These are phyloP conservation scores for Phlyctochytrium bullatum DNA, from an alignment of 192 early-diverging fungal genomes.

Conservation along the genomic window DNA sequence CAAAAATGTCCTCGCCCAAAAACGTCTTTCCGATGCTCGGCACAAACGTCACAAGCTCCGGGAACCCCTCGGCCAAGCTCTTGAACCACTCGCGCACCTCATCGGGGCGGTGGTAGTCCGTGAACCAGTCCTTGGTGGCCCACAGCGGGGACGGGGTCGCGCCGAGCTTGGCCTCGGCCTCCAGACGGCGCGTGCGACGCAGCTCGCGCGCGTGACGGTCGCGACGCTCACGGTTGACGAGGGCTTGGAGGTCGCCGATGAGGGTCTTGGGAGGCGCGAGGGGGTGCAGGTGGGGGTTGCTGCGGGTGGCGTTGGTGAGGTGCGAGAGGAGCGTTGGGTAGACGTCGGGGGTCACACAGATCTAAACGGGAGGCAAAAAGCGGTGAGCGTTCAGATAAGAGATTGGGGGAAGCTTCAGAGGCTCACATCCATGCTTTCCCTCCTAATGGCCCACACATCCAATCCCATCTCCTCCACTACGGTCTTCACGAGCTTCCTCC, in stretches of 20 bases:
- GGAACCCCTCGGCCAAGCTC: conserved; percentile 41
- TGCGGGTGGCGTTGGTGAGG: too few species aligned
- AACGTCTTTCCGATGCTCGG: conserved; percentile 60
- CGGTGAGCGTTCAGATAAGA: too few species aligned
- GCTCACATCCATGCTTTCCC: too few species aligned
- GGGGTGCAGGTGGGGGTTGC: too few species aligned
- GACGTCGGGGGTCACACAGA: too few species aligned
- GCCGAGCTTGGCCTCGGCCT: neutral
- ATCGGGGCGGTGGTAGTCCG: conserved; percentile 42
- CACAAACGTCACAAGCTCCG: conserved; percentile 48
- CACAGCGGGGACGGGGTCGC: neutral
- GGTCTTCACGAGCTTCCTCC: neutral
- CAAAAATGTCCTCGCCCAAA: conserved; percentile 57
- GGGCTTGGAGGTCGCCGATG: neutral
- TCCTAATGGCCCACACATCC: conserved; percentile 8
- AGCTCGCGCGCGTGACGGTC: neutral
- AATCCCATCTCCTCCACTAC: neutral
- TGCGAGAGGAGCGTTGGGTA: too few species aligned
- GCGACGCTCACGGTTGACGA: neutral
- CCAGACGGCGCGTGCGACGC: too few species aligned
- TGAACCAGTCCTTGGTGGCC: conserved; percentile 37
- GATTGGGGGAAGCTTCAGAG: too few species aligned
- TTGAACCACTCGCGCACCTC: conserved; percentile 52
- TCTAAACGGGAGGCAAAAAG: too few species aligned
- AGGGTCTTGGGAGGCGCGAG: neutral